phyloP scores from a whole-genome alignment of 306 rosid species.

The Quercus robur region DNA sequence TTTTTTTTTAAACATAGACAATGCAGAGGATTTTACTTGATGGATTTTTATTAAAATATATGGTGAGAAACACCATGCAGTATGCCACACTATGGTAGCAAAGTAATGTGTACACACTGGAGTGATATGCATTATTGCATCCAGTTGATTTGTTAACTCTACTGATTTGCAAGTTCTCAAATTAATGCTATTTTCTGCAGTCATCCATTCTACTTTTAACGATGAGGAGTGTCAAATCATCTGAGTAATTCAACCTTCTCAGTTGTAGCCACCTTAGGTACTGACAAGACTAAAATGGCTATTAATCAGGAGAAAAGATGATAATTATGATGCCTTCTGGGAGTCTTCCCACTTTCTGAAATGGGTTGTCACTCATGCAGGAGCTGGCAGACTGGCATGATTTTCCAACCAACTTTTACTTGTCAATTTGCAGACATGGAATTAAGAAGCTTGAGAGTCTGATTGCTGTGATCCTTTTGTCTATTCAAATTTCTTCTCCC shows the following conservation, averaged over 20 bases:
- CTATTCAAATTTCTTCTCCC: slow-evolving; percentile 51
- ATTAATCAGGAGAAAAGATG: neutral
- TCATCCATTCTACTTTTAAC: neutral
- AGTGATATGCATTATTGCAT: neutral
- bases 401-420: slow-evolving; percentile 11
- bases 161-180: neutral
- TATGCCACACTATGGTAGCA: neutral
- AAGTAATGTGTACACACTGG: neutral
- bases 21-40: neutral
- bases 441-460: slow-evolving; percentile 51
- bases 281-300: neutral
- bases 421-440: slow-evolving; percentile 28
- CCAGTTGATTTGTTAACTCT: neutral
- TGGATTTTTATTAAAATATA: neutral
- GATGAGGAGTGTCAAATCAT: neutral
- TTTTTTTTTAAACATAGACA: neutral
- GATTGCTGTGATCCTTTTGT: slow-evolving; percentile 46
- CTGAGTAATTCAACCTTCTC: neutral
- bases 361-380: slow-evolving; percentile 48
- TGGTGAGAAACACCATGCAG: neutral
- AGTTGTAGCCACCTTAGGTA: neutral
- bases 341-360: slow-evolving; percentile 25
- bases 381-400: slow-evolving; percentile 25
- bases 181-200: neutral
- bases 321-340: neutral